These are phyloP conservation scores for Vitis hybrid DNA, from an alignment of 177 flowering plant genomes.

Conservation along the genomic window DNA sequence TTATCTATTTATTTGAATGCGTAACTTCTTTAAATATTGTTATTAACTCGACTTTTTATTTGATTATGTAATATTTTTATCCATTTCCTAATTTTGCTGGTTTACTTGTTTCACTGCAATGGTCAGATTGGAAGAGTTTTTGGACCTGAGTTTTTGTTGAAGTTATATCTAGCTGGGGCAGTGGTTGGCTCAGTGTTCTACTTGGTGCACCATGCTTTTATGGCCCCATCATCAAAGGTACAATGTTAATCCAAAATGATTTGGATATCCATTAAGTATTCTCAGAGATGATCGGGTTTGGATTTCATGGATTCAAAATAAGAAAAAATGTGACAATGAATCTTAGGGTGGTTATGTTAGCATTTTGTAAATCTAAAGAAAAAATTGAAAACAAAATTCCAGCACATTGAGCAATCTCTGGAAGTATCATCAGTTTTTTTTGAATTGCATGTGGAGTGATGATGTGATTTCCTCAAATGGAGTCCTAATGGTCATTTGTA, in stretches of 20 bases:
- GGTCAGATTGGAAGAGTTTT: conserved; percentile 61
- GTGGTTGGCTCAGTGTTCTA: conserved; percentile 78
- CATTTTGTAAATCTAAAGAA: too few relatives aligned
- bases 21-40: too few relatives aligned
- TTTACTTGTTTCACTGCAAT: conserved; percentile 7
- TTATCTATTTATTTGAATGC: too few relatives aligned
- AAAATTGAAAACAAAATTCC: too few relatives aligned
- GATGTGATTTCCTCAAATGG: too few relatives aligned
- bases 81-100: neutral
- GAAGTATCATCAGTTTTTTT: too few relatives aligned
- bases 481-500: too few relatives aligned
- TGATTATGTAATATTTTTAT: neutral
- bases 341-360: neutral
- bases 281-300: neutral
- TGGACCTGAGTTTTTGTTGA: conserved; percentile 79
- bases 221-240: conserved; percentile 54
- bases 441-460: too few relatives aligned
- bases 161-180: conserved; percentile 86
- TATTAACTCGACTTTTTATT: neutral
- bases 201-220: conserved; percentile 60
- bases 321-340: neutral
- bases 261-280: neutral
- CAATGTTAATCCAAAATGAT: neutral
- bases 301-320: neutral
- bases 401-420: too few relatives aligned